Evolutionary conservation across 2,329 filamentous ascomycete species (phyloP).

Genomic region (Alternaria sp.): DNA sequence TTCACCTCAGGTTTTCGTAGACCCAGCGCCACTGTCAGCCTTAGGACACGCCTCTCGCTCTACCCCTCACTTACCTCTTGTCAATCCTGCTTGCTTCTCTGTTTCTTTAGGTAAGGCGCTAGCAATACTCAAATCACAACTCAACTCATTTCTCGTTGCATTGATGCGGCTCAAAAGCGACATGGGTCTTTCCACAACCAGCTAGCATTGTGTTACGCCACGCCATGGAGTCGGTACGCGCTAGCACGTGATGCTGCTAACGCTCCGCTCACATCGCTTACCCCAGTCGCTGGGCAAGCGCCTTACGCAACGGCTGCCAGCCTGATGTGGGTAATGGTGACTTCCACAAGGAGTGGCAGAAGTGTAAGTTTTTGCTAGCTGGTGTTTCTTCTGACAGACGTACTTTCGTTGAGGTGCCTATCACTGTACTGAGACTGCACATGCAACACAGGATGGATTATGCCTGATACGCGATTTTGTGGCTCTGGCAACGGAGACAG

Average conservation of each 20-base stretch:
- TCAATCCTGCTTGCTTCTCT: neutral
- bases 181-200: constrained; percentile 2
- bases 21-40: neutral
- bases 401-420: neutral
- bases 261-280: constrained; percentile 9
- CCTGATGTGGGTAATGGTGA: constrained; percentile 15
- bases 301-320: constrained; percentile 4
- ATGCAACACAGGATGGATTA: neutral
- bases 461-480: too few species aligned
- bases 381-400: neutral
- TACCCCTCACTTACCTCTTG: neutral
- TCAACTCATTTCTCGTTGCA: neutral
- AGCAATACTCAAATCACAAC: neutral
- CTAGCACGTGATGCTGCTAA: constrained; percentile 12
- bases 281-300: neutral
- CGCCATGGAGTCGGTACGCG: constrained; percentile 9
- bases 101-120: neutral
- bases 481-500: neutral
- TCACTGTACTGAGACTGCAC: neutral
- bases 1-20: neutral
- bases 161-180: constrained; percentile 5
- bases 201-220: constrained; percentile 6
- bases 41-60: neutral
- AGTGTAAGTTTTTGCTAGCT: neutral
- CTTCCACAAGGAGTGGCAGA: neutral